Evolutionary conservation across 768 basidiomycete species (phyloP), one percentile per base, ranked within the genome.

Genomic region (Gloeopeniophorella convolvens): DNA sequence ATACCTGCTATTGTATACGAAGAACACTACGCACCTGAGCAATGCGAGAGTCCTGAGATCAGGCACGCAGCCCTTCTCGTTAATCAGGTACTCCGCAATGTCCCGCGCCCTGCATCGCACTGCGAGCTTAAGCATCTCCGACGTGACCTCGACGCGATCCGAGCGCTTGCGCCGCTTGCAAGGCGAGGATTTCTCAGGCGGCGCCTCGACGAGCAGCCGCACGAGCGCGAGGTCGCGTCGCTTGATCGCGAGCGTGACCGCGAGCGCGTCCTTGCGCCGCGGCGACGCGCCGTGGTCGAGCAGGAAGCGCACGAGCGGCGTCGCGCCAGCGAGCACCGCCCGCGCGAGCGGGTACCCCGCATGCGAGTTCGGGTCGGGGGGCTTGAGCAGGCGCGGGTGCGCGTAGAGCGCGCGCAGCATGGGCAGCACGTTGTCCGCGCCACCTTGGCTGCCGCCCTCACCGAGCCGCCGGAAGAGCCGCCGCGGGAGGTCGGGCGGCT

Each of bases 271-370:
- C 59, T 84, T 85, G 54, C 66, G 66, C 4, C 61, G 60, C 0
- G 93, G 92, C 10, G 83, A 83, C 0, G 89, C 92, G 3, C 81
- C 85, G 16, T 81, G 70, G 3, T 71, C 68, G 42, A 96, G 78
- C 13, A 97, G 73, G 57, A 89, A 83, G 20, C 65, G 69, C 1
- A 92, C 71, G 7, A 96, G 76, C 3, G 82, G 80, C 1, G 73
- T 47, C 55, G 83, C 83, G 18, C 70, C 70, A 0, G 77, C 80
- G 31, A 82, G 72, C 1, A 91, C 87, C 1, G 93, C 90, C 56
- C 78, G 82, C 13, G 80, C 81, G 33, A 96, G 78, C 0, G 85
- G 83, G 61, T 93, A 96, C 1, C 93, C 94, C 3, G 77, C 72
- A 64, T 88, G 73, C 7, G 86, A 78, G 63, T 94, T 79, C 11